These are phyloP conservation scores for Castanea sativa DNA, from an alignment of 306 rosid species.

Conservation along the genomic window DNA sequence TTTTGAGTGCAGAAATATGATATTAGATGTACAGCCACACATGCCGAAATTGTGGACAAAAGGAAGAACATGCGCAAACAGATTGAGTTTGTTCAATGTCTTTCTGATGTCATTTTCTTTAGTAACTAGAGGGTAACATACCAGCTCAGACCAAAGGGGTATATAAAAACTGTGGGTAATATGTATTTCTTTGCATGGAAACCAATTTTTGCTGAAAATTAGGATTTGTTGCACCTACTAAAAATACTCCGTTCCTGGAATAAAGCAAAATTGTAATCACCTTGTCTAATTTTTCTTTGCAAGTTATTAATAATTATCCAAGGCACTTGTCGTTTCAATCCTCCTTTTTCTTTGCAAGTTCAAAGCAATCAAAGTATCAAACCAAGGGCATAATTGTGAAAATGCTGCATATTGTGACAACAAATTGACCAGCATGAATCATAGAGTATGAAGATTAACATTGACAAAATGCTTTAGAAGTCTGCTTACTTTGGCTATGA, in stretches of 20 bases:
- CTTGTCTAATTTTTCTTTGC: background rate
- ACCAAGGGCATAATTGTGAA: background rate
- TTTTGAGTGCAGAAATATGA: background rate
- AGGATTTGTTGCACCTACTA: background rate
- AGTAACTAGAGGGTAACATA: too few species aligned
- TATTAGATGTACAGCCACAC: background rate
- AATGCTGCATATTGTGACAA: background rate
- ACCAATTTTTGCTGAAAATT: too few species aligned
- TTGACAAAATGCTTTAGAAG: background rate
- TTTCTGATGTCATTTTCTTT: too few species aligned
- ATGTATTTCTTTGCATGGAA: too few species aligned
- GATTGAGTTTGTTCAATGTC: too few species aligned
- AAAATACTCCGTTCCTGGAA: background rate
- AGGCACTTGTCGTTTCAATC: background rate
- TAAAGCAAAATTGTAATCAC: background rate
- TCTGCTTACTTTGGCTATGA: conserved; percentile 5
- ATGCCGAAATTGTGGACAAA: too few species aligned
- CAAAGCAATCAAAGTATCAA: background rate
- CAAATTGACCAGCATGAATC: background rate
- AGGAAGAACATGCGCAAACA: too few species aligned
- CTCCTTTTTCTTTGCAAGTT: background rate
- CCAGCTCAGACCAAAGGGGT: too few species aligned
- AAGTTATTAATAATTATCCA: background rate
- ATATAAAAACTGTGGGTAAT: too few species aligned
- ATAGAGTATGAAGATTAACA: too few species aligned